Conservation (phyloP, 805 yeast species). For the Metschnikowia sp. region DNA sequence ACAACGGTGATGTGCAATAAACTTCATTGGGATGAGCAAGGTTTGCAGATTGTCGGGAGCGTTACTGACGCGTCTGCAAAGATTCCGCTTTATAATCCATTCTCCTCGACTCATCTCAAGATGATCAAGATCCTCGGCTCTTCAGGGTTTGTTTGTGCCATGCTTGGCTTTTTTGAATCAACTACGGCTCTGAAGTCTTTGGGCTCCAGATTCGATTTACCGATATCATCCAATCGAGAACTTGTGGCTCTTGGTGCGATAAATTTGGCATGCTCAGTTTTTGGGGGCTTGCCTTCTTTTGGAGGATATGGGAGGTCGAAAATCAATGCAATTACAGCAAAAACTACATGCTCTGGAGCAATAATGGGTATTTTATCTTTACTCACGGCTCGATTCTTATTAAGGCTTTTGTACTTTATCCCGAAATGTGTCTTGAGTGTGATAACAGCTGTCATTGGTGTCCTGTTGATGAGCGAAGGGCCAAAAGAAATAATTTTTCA, state of each 20-base stretch:
- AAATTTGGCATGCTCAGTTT: conserved; percentile 61
- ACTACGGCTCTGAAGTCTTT: conserved; percentile 89
- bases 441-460: conserved; percentile 70
- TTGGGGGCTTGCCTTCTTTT: conserved; percentile 80
- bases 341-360: conserved; percentile 78
- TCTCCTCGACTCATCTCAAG: conserved; percentile 45
- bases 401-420: conserved; percentile 63
- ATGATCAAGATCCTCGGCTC: conserved; percentile 60
- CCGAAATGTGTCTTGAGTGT: conserved; percentile 81
- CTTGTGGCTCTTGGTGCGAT: conserved; percentile 82
- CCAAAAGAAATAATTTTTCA: conserved; percentile 64
- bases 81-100: conserved; percentile 54
- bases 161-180: conserved; percentile 88
- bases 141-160: conserved; percentile 69
- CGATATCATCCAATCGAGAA: conserved; percentile 84
- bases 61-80: conserved; percentile 45
- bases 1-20: conserved; percentile 51
- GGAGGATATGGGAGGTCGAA: conserved; percentile 96
- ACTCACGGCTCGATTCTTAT: conserved; percentile 55
- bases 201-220: conserved; percentile 66
- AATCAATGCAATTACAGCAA: conserved; percentile 80
- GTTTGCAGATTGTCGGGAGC: conserved; percentile 68
- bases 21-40: conserved; percentile 48
- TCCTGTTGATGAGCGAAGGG: conserved; percentile 61
- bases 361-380: conserved; percentile 77